These are phyloP conservation scores for Xylaria sp. DNA, from an alignment of 2,329 filamentous ascomycete species.

Conservation along the genomic window DNA sequence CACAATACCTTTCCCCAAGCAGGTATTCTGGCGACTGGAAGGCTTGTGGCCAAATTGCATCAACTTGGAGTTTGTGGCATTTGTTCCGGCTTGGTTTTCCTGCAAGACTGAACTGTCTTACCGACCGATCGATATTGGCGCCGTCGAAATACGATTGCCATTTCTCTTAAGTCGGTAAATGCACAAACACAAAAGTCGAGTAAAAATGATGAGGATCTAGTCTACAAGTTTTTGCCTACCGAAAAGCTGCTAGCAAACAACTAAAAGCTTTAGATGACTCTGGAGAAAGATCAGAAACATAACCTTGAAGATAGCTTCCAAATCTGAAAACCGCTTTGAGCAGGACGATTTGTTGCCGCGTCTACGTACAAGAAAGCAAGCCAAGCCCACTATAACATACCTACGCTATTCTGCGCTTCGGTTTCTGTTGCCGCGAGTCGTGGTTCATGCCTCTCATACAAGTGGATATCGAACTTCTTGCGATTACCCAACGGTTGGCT, in stretches of 20 bases:
- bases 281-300: slow-evolving; percentile 42
- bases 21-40: slow-evolving; percentile 14
- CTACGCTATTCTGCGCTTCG: slow-evolving; percentile 12
- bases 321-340: slow-evolving; percentile 46
- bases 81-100: slow-evolving; percentile 33
- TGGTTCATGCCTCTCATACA: slow-evolving; percentile 24
- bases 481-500: slow-evolving; percentile 23
- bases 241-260: slow-evolving; percentile 42
- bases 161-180: slow-evolving; percentile 42
- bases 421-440: slow-evolving; percentile 11
- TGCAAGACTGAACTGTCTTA: slow-evolving; percentile 38
- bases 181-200: slow-evolving; percentile 35
- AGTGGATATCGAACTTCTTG: slow-evolving; percentile 24
- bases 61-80: slow-evolving; percentile 42
- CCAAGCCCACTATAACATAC: slow-evolving; percentile 18
- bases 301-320: slow-evolving; percentile 51
- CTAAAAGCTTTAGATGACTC: slow-evolving; percentile 40
- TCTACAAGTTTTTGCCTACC: slow-evolving; percentile 49
- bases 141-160: slow-evolving; percentile 46
- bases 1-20: slow-evolving; percentile 24
- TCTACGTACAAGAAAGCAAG: slow-evolving; percentile 14
- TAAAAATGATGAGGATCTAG: slow-evolving; percentile 43
- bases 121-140: slow-evolving; percentile 43
- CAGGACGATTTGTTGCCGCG: slow-evolving; percentile 34
- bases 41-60: slow-evolving; percentile 40